These are phyloP conservation scores for Daldinia concentrica DNA, from an alignment of 495 filamentous ascomycete genomes.

Conservation along the genomic window DNA sequence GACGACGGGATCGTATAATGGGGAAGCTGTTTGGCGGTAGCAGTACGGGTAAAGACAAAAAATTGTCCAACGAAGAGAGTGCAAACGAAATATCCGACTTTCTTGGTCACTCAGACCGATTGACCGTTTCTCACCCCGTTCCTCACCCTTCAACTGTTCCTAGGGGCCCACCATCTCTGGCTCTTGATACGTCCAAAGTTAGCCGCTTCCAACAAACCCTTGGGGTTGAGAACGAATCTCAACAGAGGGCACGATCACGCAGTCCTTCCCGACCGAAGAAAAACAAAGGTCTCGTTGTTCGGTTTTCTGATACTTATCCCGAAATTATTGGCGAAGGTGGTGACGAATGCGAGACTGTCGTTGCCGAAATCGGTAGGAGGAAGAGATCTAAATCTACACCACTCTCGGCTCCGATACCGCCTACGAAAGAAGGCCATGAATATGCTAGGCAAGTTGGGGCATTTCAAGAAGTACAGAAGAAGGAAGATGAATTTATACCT, in stretches of 20 bases:
- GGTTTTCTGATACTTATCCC: conserved; percentile 71
- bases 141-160: conserved; percentile 43
- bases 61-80: conserved; percentile 52
- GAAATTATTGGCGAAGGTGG: conserved; percentile 88
- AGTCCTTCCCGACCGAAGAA: conserved; percentile 48
- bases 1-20: conserved; percentile 58
- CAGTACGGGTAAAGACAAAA: conserved; percentile 48
- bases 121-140: conserved; percentile 52
- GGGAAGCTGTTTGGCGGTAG: conserved; percentile 57
- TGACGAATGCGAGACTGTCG: conserved; percentile 77
- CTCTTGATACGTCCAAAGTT: conserved; percentile 58
- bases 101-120: conserved; percentile 54
- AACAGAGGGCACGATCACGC: conserved; percentile 47
- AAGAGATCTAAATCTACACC: conserved; percentile 55
- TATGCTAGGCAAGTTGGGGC: conserved; percentile 37
- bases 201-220: conserved; percentile 57
- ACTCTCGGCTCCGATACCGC: conserved; percentile 34
- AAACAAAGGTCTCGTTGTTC: conserved; percentile 72
- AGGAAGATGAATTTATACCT: conserved; percentile 48
- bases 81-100: conserved; percentile 56
- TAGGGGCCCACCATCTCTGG: conserved; percentile 48
- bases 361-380: conserved; percentile 70
- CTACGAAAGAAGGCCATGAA: conserved; percentile 36
- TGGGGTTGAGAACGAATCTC: conserved; percentile 46
- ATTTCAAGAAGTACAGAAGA: conserved; percentile 32